phyloP scores from a whole-genome alignment of 2,329 filamentous ascomycete genomes.

The Endothia cerciana region DNA sequence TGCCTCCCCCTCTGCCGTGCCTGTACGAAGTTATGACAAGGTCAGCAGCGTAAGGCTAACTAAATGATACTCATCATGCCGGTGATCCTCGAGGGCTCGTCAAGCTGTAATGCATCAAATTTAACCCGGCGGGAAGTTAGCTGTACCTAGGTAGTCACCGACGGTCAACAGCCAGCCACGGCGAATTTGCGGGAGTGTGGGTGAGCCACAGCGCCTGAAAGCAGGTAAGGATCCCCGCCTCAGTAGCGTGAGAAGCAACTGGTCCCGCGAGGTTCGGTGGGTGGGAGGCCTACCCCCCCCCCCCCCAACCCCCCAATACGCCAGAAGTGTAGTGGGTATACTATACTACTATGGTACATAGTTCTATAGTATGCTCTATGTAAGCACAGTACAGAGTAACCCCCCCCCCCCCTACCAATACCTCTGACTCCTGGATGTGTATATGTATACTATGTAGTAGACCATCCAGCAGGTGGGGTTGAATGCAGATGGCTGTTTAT shows the following conservation, averaged over 20 bases:
- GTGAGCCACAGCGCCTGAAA: slow-evolving; percentile 2
- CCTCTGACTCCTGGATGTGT: too few relatives aligned
- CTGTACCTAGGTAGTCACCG: background rate
- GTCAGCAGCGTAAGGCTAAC: background rate
- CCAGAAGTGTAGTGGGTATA: background rate
- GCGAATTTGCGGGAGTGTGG: background rate
- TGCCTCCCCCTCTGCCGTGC: background rate
- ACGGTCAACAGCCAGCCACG: background rate
- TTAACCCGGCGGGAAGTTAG: background rate
- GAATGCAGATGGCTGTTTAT: background rate
- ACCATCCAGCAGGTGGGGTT: too few relatives aligned
- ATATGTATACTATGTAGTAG: background rate
- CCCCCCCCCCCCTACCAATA: too few relatives aligned
- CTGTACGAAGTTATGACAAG: background rate
- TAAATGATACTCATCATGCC: background rate
- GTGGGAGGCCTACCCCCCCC: background rate
- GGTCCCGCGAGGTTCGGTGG: background rate
- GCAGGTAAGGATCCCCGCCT: slow-evolving; percentile 1
- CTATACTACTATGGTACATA: too few relatives aligned
- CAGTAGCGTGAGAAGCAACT: background rate
- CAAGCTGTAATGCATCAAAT: background rate
- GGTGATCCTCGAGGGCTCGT: background rate
- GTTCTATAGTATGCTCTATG: too few relatives aligned
- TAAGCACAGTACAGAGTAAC: too few relatives aligned
- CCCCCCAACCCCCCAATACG: too few relatives aligned